Evolutionary conservation across 352 stramenopile genomes (phyloP), one percentile per base, ranked within the genome.

Genomic region (Phytopythium vexans): DNA sequence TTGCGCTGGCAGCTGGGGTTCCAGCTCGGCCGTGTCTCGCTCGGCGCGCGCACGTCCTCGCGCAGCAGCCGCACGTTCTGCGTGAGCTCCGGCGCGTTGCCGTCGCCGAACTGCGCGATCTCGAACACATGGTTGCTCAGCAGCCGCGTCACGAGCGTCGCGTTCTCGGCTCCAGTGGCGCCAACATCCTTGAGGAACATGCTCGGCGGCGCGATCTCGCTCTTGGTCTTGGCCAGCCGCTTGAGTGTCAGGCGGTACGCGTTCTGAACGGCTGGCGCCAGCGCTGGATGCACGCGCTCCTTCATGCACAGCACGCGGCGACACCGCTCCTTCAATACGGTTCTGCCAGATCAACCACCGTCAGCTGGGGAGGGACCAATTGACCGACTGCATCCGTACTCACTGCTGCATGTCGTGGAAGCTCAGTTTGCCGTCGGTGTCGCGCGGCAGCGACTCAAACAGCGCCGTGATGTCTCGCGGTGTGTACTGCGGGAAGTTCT

Each of bases 351-450:
- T 3, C 21, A 27, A 12, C 39, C 48, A 16, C 8, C 9, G 40
- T 43, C 31, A 39, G n/a, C 52, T 11, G 49, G 10, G 43, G 1
- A 48, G 4, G 46, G 35, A 44, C 32, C 56, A 40, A 31, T 3
- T 10, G 31, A 3, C 39, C 14, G 10, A 53, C 10, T 27, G 41
- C 9, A 40, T 12, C 11, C 40, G 14, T 41, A 73, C 62, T 64
- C 55, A 75, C 70, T 43, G 56, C 48, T 96, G 87, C 65, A 92
- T 87, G 54, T 88, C 83, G 66, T 96, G 85, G 58, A 96, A 95
- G 43, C 62, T 88, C 38, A 91, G 53, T 36, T 49, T 43, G n/a
- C 73, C 72, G 8, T 82, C 52, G 1, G 39, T 9, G 38, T 83
- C 66, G 1, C 68, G 68, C 12, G 62, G 53, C 7, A 93, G 42